These are phyloP conservation scores for Chaetoceros tenuissimus DNA, from an alignment of 108 stramenopile species.

Conservation along the genomic window DNA sequence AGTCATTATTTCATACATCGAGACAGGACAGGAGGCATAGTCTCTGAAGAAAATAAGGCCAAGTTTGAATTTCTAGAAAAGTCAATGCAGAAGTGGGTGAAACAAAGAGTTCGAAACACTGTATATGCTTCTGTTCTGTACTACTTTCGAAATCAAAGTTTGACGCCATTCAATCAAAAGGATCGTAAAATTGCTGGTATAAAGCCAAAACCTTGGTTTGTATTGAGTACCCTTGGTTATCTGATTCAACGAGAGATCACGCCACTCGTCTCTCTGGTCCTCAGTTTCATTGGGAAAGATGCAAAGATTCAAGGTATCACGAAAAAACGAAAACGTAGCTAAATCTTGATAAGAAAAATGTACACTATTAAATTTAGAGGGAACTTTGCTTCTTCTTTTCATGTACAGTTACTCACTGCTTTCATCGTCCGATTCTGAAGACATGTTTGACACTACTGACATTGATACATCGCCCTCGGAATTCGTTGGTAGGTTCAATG, in stretches of 20 bases:
- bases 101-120: conserved; percentile 6
- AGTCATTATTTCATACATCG: conserved; percentile 1
- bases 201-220: conserved; percentile 20
- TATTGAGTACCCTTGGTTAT: conserved; percentile 19
- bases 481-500: no score
- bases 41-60: no score
- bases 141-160: neutral
- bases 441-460: no score
- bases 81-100: conserved; percentile 1
- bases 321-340: no score
- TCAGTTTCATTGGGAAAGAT: conserved; percentile 12
- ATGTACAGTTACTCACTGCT: no score
- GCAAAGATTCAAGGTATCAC: no score
- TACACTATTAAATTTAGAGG: no score
- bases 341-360: no score
- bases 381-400: no score
- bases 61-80: conserved; percentile 4
- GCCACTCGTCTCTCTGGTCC: conserved; percentile 7
- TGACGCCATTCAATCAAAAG: conserved; percentile 17
- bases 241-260: conserved; percentile 25
- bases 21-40: no score
- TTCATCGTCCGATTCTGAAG: no score
- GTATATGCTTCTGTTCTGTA: conserved; percentile 1
- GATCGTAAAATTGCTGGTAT: conserved; percentile 10
- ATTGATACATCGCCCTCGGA: no score